Percentiles rank a stretch among this genome's conserved stretches.
phyloP scores from a whole-genome alignment of 192 early-diverging fungal genomes.

The Umbelopsis ramanniana region DNA sequence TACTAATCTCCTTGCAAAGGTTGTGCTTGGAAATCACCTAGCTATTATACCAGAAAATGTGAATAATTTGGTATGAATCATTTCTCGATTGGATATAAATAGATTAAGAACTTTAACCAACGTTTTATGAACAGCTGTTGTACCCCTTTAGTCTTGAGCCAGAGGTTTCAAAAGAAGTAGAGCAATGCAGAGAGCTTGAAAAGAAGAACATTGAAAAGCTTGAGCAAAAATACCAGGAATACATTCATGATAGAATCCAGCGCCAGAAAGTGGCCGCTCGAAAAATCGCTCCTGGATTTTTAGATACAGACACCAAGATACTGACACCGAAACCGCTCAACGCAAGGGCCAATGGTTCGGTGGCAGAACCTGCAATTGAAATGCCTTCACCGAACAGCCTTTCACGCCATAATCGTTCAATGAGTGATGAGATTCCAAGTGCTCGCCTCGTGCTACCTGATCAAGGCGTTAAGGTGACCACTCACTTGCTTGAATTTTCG shows the following conservation, averaged over 20 bases:
- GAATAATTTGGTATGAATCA: slow-evolving; percentile 31
- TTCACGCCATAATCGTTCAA: slow-evolving; percentile 3
- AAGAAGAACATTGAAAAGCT: slow-evolving; percentile 35
- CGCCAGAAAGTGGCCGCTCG: slow-evolving; percentile 55
- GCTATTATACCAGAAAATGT: slow-evolving; percentile 38
- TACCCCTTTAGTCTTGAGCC: slow-evolving; percentile 62
- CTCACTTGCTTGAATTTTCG: background rate
- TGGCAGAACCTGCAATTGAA: background rate
- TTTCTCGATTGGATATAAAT: background rate
- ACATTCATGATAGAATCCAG: slow-evolving; percentile 47
- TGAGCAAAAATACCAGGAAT: slow-evolving; percentile 39
- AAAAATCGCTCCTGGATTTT: slow-evolving; percentile 68
- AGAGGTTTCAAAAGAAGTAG: slow-evolving; percentile 50
- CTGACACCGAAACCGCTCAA: slow-evolving; percentile 51
- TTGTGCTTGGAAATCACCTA: slow-evolving; percentile 28
- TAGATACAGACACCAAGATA: slow-evolving; percentile 63
- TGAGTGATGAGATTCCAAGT: slow-evolving; percentile 4
- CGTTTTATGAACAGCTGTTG: slow-evolving; percentile 10
- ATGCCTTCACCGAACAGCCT: background rate
- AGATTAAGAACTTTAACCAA: background rate
- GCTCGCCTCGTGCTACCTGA: background rate
- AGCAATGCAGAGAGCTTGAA: slow-evolving; percentile 34
- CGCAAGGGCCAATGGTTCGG: slow-evolving; percentile 20
- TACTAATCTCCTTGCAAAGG: slow-evolving; percentile 20
- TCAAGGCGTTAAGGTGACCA: background rate